Percentiles rank a stretch among this genome's conserved stretches.
Evolutionary conservation across 306 rosid genomes (phyloP).

Genomic region (Purshia tridentata): DNA sequence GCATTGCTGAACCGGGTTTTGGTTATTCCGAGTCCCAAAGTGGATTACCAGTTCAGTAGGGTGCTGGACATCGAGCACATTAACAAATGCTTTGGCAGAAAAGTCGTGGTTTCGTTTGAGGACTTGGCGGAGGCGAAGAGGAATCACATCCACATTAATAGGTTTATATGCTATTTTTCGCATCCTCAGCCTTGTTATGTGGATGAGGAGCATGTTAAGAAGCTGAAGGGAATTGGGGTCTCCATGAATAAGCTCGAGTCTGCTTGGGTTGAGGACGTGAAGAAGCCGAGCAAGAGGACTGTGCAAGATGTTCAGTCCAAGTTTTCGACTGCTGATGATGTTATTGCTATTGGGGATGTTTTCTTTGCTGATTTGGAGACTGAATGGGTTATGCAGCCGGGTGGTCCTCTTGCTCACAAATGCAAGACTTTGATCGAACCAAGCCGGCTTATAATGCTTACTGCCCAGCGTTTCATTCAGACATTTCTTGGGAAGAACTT

Average conservation of each 20-base stretch:
- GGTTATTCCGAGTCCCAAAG: slow-evolving; percentile 82
- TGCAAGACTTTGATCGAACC: slow-evolving; percentile 90
- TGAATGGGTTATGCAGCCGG: slow-evolving; percentile 89
- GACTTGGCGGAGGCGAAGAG: slow-evolving; percentile 63
- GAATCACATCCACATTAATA: slow-evolving; percentile 68
- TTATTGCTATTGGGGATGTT: slow-evolving; percentile 89
- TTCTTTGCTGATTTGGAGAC: slow-evolving; percentile 77
- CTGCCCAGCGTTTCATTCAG: slow-evolving; percentile 96
- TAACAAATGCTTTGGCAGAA: slow-evolving; percentile 77
- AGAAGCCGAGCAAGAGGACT: slow-evolving; percentile 61
- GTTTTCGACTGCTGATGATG: slow-evolving; percentile 65
- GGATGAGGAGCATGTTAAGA: slow-evolving; percentile 69
- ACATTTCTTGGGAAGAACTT: slow-evolving; percentile 86
- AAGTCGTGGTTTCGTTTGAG: slow-evolving; percentile 73
- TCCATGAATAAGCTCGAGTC: slow-evolving; percentile 58
- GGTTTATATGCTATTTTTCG: slow-evolving; percentile 72
- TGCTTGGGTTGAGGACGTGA: slow-evolving; percentile 73
- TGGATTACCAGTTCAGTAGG: slow-evolving; percentile 64
- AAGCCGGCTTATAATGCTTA: slow-evolving; percentile 64
- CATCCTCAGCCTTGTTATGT: slow-evolving; percentile 69
- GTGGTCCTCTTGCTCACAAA: slow-evolving; percentile 87
- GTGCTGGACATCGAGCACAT: slow-evolving; percentile 80
- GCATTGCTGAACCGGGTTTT: slow-evolving; percentile 71
- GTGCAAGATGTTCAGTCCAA: slow-evolving; percentile 65
- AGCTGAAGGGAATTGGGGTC: slow-evolving; percentile 62